These are phyloP conservation scores for Neurospora sp. DNA, from an alignment of 495 filamentous ascomycete species.

Conservation along the genomic window DNA sequence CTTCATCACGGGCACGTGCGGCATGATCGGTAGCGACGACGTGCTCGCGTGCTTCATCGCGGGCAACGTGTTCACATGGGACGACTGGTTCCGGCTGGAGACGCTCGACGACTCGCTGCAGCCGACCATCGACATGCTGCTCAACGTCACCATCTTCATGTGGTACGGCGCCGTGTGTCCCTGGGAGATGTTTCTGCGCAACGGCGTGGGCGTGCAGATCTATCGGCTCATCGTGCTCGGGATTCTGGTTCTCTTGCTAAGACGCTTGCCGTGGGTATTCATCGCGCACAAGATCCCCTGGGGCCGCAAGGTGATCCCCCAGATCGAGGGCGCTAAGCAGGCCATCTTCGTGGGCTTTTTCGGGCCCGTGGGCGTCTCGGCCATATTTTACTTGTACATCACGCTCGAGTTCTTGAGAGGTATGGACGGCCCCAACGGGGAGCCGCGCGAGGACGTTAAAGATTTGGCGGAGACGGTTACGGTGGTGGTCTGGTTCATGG, in stretches of 20 bases:
- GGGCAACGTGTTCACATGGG: constrained; percentile 83
- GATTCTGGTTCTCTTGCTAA: constrained; percentile 68
- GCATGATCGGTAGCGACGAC: constrained; percentile 85
- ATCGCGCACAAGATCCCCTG: constrained; percentile 50
- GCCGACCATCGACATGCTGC: constrained; percentile 74
- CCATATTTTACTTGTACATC: constrained; percentile 82
- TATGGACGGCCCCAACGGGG: constrained; percentile 30
- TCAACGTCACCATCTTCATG: constrained; percentile 77
- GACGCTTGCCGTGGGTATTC: constrained; percentile 69
- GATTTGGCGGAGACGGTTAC: constrained; percentile 51
- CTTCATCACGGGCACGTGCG: constrained; percentile 79
- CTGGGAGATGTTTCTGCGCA: constrained; percentile 60
- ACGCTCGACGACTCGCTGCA: constrained; percentile 84
- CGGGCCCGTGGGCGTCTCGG: constrained; percentile 88
- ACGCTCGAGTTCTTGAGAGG: constrained; percentile 55
- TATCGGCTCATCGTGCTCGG: constrained; percentile 70
- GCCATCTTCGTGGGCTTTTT: constrained; percentile 87
- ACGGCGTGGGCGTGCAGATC: constrained; percentile 56
- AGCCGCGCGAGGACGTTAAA: constrained; percentile 54
- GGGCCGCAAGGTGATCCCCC: constrained; percentile 42
- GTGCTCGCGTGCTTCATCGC: constrained; percentile 90
- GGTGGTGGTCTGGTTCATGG: constrained; percentile 79
- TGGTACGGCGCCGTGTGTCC: constrained; percentile 88
- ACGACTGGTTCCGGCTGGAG: constrained; percentile 86
- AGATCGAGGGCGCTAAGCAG: constrained; percentile 64